Evolutionary conservation across 257 asterid genomes (phyloP).

Genomic region (Solanum bulbocastanum): DNA sequence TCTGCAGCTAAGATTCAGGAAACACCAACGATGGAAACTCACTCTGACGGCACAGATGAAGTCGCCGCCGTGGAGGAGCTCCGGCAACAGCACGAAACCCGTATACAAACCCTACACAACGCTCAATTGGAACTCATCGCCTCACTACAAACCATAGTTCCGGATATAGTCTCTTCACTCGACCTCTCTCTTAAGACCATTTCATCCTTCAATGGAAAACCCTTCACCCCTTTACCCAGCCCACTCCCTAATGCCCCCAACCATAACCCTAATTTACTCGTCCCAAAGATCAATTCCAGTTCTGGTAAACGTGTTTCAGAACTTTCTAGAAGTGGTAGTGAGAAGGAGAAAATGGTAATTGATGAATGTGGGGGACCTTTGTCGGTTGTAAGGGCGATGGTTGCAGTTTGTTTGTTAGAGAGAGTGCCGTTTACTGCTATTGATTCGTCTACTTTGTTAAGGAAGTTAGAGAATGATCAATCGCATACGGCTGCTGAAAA

Average conservation of each 20-base stretch:
- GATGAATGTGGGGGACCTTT: constrained; percentile 71
- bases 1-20: not conserved
- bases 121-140: constrained; percentile 76
- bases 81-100: constrained; percentile 60
- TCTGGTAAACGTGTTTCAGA: constrained; percentile 8
- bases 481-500: constrained; percentile 39
- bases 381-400: constrained; percentile 73
- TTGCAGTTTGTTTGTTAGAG: constrained; percentile 76
- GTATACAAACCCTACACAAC: constrained; percentile 52
- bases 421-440: constrained; percentile 72
- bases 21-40: constrained; percentile 34
- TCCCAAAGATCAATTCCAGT: constrained; percentile 18
- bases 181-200: constrained; percentile 72
- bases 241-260: constrained; percentile 55
- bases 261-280: constrained; percentile 8
- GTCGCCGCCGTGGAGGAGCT: constrained; percentile 42
- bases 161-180: constrained; percentile 80
- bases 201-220: constrained; percentile 43
- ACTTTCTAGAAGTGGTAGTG: constrained; percentile 14
- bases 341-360: constrained; percentile 30
- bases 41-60: constrained; percentile 38
- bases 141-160: constrained; percentile 71
- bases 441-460: constrained; percentile 67
- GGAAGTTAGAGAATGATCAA: constrained; percentile 84
- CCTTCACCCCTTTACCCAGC: constrained; percentile 57